Percentiles rank a stretch among this genome's conserved stretches.
Conservation (phyloP, 23 red algal genomes). For the Gracilariopsis chorda region DNA sequence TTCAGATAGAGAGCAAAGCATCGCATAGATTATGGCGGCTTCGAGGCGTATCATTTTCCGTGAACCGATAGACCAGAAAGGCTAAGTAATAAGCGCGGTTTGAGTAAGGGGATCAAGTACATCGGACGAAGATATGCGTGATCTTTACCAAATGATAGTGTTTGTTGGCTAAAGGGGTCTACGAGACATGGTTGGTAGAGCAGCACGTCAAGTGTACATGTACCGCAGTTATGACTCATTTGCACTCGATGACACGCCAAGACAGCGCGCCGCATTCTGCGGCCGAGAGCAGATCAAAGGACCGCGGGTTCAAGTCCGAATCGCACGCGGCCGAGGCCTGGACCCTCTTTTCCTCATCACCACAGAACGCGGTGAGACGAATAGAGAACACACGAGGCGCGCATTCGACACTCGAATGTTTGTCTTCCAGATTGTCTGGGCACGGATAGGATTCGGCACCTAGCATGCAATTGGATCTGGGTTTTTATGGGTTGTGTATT, state of each 20-base stretch:
- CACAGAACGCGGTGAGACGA: constrained; percentile 30
- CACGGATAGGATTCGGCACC: constrained; percentile 10
- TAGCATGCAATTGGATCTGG: constrained; percentile 60
- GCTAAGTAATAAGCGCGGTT: background rate
- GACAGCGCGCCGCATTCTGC: background rate
- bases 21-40: background rate
- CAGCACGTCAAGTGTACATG: constrained; percentile 5
- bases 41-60: background rate
- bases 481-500: too few species aligned
- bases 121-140: too few species aligned
- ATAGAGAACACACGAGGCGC: background rate
- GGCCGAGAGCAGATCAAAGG: constrained; percentile 50
- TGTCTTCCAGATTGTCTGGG: constrained; percentile 63
- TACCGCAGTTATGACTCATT: constrained; percentile 62
- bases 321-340: background rate
- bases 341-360: background rate
- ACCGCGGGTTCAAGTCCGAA: constrained; percentile 11
- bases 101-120: background rate
- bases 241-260: constrained; percentile 25
- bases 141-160: too few species aligned
- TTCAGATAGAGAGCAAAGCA: background rate
- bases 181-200: too few species aligned
- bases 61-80: background rate
- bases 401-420: background rate
- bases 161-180: too few species aligned